Percentiles rank a stretch among this genome's conserved stretches.
Conservation (phyloP, 2,329 filamentous ascomycete species). For the Claviceps africana region DNA sequence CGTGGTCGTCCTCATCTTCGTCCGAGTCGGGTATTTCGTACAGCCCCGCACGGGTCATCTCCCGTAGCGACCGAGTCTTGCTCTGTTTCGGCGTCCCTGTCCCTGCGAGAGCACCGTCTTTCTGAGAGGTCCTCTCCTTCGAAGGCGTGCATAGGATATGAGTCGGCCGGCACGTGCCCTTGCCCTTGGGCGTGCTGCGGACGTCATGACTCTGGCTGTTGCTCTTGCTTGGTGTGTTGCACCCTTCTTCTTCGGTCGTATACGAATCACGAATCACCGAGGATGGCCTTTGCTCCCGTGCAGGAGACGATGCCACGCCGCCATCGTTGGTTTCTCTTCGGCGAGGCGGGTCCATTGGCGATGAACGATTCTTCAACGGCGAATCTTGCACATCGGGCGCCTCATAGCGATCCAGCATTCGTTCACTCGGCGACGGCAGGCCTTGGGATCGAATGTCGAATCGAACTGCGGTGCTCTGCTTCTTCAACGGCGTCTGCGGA, state of each 20-base stretch:
- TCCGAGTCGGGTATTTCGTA: conserved; percentile 36
- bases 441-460: conserved; percentile 29
- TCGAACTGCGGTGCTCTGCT: conserved; percentile 13
- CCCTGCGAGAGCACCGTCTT: conserved; percentile 11
- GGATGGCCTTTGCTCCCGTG: conserved; percentile 12
- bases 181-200: not conserved
- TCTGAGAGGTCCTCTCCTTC: not conserved
- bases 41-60: not conserved
- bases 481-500: conserved; percentile 28
- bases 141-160: not conserved
- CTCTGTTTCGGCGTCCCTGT: conserved; percentile 6
- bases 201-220: conserved; percentile 11
- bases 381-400: conserved; percentile 19
- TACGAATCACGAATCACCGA: conserved; percentile 34
- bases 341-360: conserved; percentile 12
- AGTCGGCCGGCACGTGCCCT: not conserved
- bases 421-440: conserved; percentile 25
- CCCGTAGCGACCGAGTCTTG: conserved; percentile 7
- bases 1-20: conserved; percentile 9
- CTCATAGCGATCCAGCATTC: conserved; percentile 26
- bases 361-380: conserved; percentile 23
- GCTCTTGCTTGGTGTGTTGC: conserved; percentile 12
- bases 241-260: conserved; percentile 22
- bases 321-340: conserved; percentile 11
- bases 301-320: conserved; percentile 8